phyloP scores from a whole-genome alignment of 352 stramenopile species.

The Phytophthora foliorum region DNA sequence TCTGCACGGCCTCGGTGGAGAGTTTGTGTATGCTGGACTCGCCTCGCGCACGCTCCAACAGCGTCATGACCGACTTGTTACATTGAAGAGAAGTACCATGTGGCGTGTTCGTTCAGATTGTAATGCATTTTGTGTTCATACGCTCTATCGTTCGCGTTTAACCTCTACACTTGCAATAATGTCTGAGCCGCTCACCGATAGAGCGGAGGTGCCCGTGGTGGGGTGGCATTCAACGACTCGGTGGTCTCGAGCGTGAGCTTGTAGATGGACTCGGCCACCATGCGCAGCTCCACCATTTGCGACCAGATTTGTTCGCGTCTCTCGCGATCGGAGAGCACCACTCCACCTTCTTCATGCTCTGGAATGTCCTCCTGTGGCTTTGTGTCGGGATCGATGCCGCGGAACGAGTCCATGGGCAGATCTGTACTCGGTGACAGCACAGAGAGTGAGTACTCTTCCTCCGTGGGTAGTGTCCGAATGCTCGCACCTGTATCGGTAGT shows the following conservation, averaged over 20 bases:
- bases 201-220: background rate
- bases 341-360: conserved; percentile 9
- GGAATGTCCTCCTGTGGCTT: background rate
- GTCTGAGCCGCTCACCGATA: background rate
- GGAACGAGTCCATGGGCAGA: conserved; percentile 35
- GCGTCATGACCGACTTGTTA: conserved; percentile 38
- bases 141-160: background rate
- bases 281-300: conserved; percentile 59
- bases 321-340: conserved; percentile 30
- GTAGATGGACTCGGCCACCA: conserved; percentile 59
- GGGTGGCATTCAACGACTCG: conserved; percentile 30
- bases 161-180: background rate
- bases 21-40: conserved; percentile 42
- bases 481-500: conserved; percentile 37
- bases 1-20: conserved; percentile 38
- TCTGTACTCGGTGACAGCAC: conserved; percentile 38
- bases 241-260: conserved; percentile 46
- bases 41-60: conserved; percentile 32
- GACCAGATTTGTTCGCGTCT: conserved; percentile 47
- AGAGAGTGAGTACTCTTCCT: conserved; percentile 35
- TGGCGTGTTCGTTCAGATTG: conserved; percentile 5
- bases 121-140: conserved; percentile 17
- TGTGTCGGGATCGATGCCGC: conserved; percentile 11
- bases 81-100: conserved; percentile 16
- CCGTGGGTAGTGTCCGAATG: conserved; percentile 7